Percentiles rank a stretch among this genome's conserved stretches.
These are phyloP conservation scores for Trypethelium eluteriae DNA, from an alignment of 495 filamentous ascomycete genomes.

Conservation along the genomic window DNA sequence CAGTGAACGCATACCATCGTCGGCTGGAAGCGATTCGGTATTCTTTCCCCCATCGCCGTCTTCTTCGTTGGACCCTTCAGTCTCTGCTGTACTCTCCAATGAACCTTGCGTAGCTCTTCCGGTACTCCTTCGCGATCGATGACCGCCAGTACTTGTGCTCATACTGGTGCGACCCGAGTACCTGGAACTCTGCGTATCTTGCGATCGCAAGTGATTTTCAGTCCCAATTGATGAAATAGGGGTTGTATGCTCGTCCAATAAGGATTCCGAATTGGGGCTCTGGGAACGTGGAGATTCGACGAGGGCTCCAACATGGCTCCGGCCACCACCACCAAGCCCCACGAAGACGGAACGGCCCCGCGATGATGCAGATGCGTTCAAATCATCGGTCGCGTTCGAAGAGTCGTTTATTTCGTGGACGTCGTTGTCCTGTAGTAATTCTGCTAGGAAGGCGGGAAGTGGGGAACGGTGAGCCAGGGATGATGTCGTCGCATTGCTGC, in stretches of 20 bases:
- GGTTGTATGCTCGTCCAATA: slow-evolving; percentile 25
- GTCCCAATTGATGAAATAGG: slow-evolving; percentile 28
- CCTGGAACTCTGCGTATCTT: background rate
- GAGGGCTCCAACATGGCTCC: background rate
- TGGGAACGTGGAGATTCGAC: slow-evolving; percentile 13
- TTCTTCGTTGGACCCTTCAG: slow-evolving; percentile 17
- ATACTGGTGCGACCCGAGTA: background rate
- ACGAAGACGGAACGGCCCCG: background rate
- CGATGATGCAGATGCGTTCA: background rate
- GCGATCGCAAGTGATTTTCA: slow-evolving; percentile 32
- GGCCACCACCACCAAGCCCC: background rate
- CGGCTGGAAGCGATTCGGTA: slow-evolving; percentile 59
- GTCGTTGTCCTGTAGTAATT: background rate
- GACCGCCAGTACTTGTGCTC: background rate
- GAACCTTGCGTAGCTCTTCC: background rate
- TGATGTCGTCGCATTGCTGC: slow-evolving; percentile 1
- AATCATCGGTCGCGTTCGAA: background rate
- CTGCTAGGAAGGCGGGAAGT: slow-evolving; percentile 1
- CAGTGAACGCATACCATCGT: slow-evolving; percentile 82
- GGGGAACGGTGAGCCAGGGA: slow-evolving; percentile 3
- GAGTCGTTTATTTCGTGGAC: background rate
- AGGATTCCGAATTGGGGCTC: slow-evolving; percentile 11
- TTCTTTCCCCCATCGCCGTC: slow-evolving; percentile 9
- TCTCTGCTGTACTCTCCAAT: slow-evolving; percentile 12
- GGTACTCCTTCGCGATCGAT: slow-evolving; percentile 7